Evolutionary conservation across 495 filamentous ascomycete genomes (phyloP), one percentile per base, ranked within the genome.

Genomic region (Tuber aestivum): DNA sequence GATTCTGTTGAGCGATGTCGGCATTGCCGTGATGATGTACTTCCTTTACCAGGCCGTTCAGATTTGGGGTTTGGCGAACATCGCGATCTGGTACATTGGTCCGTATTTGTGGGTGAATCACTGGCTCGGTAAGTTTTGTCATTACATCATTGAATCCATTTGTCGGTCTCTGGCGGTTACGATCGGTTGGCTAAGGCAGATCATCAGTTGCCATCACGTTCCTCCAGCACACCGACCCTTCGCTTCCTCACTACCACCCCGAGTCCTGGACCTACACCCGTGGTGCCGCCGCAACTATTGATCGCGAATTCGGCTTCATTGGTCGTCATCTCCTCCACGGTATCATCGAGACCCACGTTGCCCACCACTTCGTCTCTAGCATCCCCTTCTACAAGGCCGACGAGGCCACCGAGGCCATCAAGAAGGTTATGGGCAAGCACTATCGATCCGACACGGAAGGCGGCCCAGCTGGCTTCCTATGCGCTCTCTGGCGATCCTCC

Each of bases 91-190:
- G 94, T 99, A 98, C 85, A 90, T 92, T 82, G 82, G 96, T 74
- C 95, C 95, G 16, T 99, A 97, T 84, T 86, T 98, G 78, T 97
- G 95, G 95, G 95, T 98, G 38, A 97, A 99, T 89, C 95, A 98
- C 89, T 99, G 95, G 92, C 89, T 94, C 73, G 90, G 90, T 92
- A 89, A 86, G 90, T 86, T 71, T 56, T 71, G 27, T 61, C 69
- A 35, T 72, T 71, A 21, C 65, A 41, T 35, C n/a, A 10, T 20
- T 16, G 8, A 16, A 41, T 37, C n/a, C 20, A 44, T 21, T 35
- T 7, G 56, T 65, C 56, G 56, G 27, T 65, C 27, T 65, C 56
- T 35, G 56, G 27, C 56, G 56, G 56, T 35, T 65, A 35, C 14
- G 56, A 65, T 35, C 56, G 56, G 56, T 65, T 41, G 21, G 27